Evolutionary conservation across 2,329 filamentous ascomycete genomes (phyloP).

Genomic region (Exophiala oligosperma): DNA sequence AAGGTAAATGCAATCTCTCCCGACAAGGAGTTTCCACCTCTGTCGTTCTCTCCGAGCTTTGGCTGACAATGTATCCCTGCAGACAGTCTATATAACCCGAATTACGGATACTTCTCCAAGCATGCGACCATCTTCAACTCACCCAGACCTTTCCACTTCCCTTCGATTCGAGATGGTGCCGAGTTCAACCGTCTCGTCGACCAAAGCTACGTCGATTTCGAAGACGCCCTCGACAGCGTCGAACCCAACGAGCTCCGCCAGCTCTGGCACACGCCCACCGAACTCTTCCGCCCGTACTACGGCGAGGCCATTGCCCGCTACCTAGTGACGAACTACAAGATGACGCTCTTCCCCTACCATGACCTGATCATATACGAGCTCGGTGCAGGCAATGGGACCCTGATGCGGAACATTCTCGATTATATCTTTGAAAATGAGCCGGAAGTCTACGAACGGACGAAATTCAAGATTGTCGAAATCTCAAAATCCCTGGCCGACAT

Average conservation of each 20-base stretch:
- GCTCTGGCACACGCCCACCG: conserved; percentile 97
- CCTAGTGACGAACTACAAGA: conserved; percentile 91
- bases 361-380: conserved; percentile 98
- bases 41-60: too few species aligned
- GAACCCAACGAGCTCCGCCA: conserved; percentile 76
- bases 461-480: conserved; percentile 96
- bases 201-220: conserved; percentile 82
- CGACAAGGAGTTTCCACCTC: not conserved
- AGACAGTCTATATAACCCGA: conserved; percentile 93
- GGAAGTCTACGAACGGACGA: conserved; percentile 88
- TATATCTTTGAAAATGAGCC: conserved; percentile 89
- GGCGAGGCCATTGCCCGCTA: conserved; percentile 97
- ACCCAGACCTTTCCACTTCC: conserved; percentile 88
- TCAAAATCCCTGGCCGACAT: conserved; percentile 75
- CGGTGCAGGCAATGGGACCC: conserved; percentile 92
- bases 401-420: conserved; percentile 98
- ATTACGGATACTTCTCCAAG: conserved; percentile 95
- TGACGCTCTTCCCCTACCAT: conserved; percentile 90
- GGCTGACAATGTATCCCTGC: conserved; percentile 3
- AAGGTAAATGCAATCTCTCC: conserved; percentile 57
- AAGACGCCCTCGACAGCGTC: conserved; percentile 77
- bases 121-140: conserved; percentile 95
- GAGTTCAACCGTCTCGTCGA: conserved; percentile 78
- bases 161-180: conserved; percentile 74
- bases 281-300: conserved; percentile 94